A percentile compares a stretch with the other conserved stretches of the same genome.
Evolutionary conservation across 345 rosid species (phyloP).

Genomic region (Psidium guajava): DNA sequence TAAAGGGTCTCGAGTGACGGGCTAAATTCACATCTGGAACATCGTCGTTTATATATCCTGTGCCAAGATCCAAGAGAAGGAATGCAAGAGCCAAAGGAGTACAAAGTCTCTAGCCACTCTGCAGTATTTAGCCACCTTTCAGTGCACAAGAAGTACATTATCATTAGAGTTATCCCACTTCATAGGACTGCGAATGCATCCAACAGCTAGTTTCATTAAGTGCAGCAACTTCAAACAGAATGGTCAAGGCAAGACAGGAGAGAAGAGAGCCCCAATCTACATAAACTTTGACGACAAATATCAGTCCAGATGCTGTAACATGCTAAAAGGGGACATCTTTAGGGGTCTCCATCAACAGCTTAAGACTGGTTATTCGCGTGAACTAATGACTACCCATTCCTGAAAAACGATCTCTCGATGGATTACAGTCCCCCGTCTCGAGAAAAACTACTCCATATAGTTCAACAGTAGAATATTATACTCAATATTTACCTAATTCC

Average conservation of each 20-base stretch:
- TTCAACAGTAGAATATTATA: background rate
- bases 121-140: background rate
- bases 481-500: background rate
- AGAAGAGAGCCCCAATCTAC: background rate
- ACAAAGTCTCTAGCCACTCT: background rate
- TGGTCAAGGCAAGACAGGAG: background rate
- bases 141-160: background rate
- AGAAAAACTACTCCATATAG: background rate
- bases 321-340: background rate
- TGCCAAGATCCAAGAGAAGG: background rate
- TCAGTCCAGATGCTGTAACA: background rate
- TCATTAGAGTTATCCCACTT: background rate
- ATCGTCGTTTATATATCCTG: background rate
- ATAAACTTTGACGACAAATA: background rate
- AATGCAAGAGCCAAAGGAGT: background rate
- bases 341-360: background rate
- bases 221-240: background rate
- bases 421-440: background rate
- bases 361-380: background rate
- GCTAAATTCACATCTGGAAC: background rate
- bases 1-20: background rate
- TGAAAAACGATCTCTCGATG: background rate
- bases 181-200: background rate
- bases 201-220: background rate
- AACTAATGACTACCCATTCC: background rate